phyloP scores from a whole-genome alignment of 1,139 yeast species.

The Pichia sp. region DNA sequence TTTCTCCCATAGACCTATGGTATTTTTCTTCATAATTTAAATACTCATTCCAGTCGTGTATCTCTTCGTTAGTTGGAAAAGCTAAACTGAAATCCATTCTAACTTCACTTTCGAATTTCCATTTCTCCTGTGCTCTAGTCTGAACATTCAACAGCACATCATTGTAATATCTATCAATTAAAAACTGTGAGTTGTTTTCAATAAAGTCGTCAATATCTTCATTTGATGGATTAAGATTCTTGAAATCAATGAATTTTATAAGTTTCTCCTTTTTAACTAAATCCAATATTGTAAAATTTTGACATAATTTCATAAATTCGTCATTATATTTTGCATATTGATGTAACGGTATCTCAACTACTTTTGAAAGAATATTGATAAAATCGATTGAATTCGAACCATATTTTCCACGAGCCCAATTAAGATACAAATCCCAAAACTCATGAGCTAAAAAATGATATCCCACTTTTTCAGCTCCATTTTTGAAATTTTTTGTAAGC shows the following conservation, averaged over 20 bases:
- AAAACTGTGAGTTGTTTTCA: conserved; percentile 27
- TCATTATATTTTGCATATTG: conserved; percentile 63
- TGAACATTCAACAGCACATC: conserved; percentile 43
- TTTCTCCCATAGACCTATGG: conserved; percentile 36
- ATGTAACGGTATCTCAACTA: conserved; percentile 54
- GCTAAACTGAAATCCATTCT: conserved; percentile 39
- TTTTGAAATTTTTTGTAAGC: conserved; percentile 36
- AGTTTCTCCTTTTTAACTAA: conserved; percentile 27
- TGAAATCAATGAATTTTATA: conserved; percentile 15
- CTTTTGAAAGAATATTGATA: conserved; percentile 35
- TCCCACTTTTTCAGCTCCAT: conserved; percentile 42
- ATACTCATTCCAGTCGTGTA: conserved; percentile 46
- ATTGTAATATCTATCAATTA: conserved; percentile 39
- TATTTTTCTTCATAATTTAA: conserved; percentile 44
- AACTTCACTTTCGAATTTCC: conserved; percentile 56
- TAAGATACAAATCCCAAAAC: conserved; percentile 59
- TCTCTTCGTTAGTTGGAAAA: conserved; percentile 34
- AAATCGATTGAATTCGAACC: conserved; percentile 30
- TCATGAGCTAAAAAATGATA: conserved; percentile 53
- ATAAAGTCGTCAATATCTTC: conserved; percentile 22
- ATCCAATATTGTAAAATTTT: conserved; percentile 32
- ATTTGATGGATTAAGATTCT: conserved; percentile 8
- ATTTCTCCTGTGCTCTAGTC: conserved; percentile 43
- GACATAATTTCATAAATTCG: conserved; percentile 39
- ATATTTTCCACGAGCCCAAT: conserved; percentile 35